Base-by-base conservation (phyloP, 2,329 filamentous ascomycete genomes). In the Colletotrichum plurivorum region DNA sequence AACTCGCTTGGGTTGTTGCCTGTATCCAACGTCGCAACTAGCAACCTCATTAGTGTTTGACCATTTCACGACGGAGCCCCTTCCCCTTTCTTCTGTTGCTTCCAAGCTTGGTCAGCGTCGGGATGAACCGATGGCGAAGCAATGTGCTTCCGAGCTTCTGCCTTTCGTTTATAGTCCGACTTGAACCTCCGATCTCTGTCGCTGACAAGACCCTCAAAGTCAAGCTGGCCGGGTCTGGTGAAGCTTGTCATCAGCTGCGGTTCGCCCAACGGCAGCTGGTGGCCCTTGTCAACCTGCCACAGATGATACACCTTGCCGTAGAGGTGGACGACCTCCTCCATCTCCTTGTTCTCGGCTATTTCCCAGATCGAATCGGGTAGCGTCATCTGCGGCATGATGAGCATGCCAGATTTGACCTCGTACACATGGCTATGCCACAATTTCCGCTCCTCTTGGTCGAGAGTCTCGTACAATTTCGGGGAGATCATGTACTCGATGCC, bases 401-500 rank as follows among this genome's bases (percentile, higher is more conserved):
- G 84, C 90, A 94, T 93, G 1, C 93, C 93, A 0, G 89, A 92
- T 75, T 93, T 92, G 51, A 94, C 92, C 77, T 94, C 92, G 77
- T 91, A 93, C 41, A 86, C 85, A 70, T 90, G 88, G n/a, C 89
- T 91, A 80, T 97, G 94, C 94, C 94, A 97, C 1, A 95, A 85
- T 57, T 87, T 87, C 45, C 92, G 89, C 81, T 97, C 94, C 20
- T 90, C 87, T 0, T 80, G 53, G 1, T 89, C 85, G 0, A 97
- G 87, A 0, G 87, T 88, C 45, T 87, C 84, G 81, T 91, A 97
- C 0, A 96, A 82, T 4, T 84, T 82, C 0, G 89, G 87, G 0
- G 91, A 90, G 74, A 97, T 90, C 93, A 96, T 95, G 83, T 97
- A 97, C 78, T 97, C 94, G 74, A 97, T 87, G 9, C 94, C 94